phyloP scores from a whole-genome alignment of 1,139 yeast species.

The Saccharomyces hybrid region DNA sequence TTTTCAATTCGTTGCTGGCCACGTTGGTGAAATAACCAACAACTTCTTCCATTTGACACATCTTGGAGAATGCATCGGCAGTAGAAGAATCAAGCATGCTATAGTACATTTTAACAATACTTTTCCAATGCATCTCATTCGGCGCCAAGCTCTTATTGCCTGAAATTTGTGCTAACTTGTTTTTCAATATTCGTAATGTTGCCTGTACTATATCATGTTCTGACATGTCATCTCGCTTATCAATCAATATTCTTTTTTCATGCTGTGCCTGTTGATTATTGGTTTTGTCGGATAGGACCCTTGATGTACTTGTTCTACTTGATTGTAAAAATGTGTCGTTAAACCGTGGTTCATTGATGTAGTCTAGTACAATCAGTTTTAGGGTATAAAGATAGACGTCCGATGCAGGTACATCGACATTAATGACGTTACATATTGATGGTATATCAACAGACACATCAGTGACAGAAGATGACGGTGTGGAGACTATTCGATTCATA shows the following conservation, averaged over 20 bases:
- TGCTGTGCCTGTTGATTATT: neutral
- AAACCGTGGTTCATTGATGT: constrained; percentile 53
- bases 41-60: constrained; percentile 49
- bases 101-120: constrained; percentile 54
- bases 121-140: constrained; percentile 37
- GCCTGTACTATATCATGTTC: neutral
- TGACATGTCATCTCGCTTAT: neutral
- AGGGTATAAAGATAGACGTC: constrained; percentile 27
- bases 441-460: constrained; percentile 6
- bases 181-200: constrained; percentile 37
- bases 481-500: constrained; percentile 10
- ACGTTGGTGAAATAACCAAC: constrained; percentile 59
- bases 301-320: neutral
- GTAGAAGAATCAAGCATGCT: constrained; percentile 33
- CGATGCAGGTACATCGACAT: constrained; percentile 3
- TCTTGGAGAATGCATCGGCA: neutral
- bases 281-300: neutral
- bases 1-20: constrained; percentile 56
- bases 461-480: constrained; percentile 7
- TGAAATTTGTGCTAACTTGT: constrained; percentile 47
- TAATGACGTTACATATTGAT: constrained; percentile 8
- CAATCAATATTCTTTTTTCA: neutral
- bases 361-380: constrained; percentile 46
- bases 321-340: constrained; percentile 14
- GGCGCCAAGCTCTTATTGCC: constrained; percentile 34